phyloP scores from a whole-genome alignment of 1,284 basidiomycete species.

The Cryptococcus hybrid region DNA sequence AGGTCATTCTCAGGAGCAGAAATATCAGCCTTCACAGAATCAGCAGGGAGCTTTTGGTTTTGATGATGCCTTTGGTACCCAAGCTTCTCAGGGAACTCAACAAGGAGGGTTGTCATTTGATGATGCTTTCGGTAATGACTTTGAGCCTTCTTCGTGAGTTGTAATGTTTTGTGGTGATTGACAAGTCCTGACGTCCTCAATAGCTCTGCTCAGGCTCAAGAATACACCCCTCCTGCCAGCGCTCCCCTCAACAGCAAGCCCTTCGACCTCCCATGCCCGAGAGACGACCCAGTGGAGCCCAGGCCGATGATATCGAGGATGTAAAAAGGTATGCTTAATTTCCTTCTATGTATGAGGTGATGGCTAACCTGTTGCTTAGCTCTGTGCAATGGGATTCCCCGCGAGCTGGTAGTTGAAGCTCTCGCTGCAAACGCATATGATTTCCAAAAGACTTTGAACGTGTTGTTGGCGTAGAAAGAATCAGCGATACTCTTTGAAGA shows the following conservation, averaged over 20 bases:
- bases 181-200: background rate
- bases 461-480: constrained; percentile 26
- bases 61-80: constrained; percentile 8
- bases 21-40: background rate
- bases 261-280: constrained; percentile 30
- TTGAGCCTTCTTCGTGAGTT: constrained; percentile 25
- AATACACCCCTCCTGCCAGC: constrained; percentile 24
- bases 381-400: constrained; percentile 49
- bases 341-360: background rate
- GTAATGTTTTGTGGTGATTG: background rate
- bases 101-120: constrained; percentile 54
- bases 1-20: background rate
- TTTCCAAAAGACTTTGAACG: constrained; percentile 50
- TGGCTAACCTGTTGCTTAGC: constrained; percentile 16
- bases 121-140: constrained; percentile 54
- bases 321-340: constrained; percentile 29
- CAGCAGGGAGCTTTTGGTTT: constrained; percentile 6
- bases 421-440: constrained; percentile 49
- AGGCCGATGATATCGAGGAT: constrained; percentile 49
- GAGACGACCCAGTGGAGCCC: constrained; percentile 33
- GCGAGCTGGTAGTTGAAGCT: constrained; percentile 44
- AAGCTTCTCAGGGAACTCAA: background rate
- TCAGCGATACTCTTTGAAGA: no score
- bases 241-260: constrained; percentile 17
- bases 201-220: background rate